These are phyloP conservation scores for Sphaerostilbella broomeana DNA, from an alignment of 2,329 filamentous ascomycete genomes.

Conservation along the genomic window DNA sequence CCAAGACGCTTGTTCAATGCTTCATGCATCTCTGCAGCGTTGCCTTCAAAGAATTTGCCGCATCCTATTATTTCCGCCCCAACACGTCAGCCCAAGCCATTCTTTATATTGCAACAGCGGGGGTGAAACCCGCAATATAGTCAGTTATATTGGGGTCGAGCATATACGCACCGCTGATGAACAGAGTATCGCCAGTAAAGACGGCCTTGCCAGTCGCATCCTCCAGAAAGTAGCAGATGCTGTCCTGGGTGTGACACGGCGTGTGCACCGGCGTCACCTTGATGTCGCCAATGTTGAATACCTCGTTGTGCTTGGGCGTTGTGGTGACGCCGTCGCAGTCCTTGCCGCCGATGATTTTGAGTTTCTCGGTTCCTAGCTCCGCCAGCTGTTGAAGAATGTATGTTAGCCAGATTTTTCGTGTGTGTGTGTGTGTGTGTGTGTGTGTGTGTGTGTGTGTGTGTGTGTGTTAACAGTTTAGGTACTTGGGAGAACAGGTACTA, in stretches of 20 bases:
- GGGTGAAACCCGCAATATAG: no score
- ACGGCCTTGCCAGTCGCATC: conserved; percentile 70
- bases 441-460: no score
- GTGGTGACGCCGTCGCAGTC: conserved; percentile 74
- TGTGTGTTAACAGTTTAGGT: no score
- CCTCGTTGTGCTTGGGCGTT: conserved; percentile 68
- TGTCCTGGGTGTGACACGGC: conserved; percentile 96
- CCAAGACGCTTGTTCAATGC: conserved; percentile 83
- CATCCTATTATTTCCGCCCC: no score
- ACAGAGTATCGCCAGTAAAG: conserved; percentile 94
- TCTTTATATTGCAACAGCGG: no score
- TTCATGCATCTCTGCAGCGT: conserved; percentile 81
- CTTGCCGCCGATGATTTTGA: conserved; percentile 81
- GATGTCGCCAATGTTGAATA: conserved; percentile 79
- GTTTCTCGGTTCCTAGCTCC: conserved; percentile 48
- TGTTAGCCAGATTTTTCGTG: neutral
- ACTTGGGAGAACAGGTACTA: conserved; percentile 21
- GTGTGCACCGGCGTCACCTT: conserved; percentile 84
- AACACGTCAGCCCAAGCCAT: no score
- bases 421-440: no score
- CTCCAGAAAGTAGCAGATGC: conserved; percentile 90
- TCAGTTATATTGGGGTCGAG: no score
- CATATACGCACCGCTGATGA: conserved; percentile 67
- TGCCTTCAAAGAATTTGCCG: conserved; percentile 93
- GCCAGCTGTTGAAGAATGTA: conserved; percentile 21